Base-by-base conservation (phyloP, 164 flowering plant genomes). In the Cinnamomum micranthum region DNA sequence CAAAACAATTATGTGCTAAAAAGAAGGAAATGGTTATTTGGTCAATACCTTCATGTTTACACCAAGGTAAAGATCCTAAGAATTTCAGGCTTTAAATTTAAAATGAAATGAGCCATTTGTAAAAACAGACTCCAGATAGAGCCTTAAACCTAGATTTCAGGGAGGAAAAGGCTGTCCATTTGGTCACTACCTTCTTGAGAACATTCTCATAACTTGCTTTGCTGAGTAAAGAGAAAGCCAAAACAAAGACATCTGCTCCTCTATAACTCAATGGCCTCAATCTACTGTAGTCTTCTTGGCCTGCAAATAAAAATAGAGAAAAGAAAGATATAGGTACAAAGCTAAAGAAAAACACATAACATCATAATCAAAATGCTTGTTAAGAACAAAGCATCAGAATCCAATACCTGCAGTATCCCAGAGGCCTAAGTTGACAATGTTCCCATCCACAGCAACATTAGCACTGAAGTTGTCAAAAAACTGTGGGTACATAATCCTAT, bases 171-270 rank as follows among this genome's bases (percentile, higher is more conserved):
- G 13, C n/a, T 22, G 69, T 33, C 31, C 12, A 33, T 24, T 62
- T 9, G 33, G 71, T 25, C 3, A 70, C 20, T 83, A 92, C 99
- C 99, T 96, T 96, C 86, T 96, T 96, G 50, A 94, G 94, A 72
- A 96, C 95, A 90, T 96, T 96, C 81, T 96, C 99, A 82, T 94
- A 96, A 85, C 99, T 94, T 60, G 99, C 97, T 78, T 90, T 87
- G 77, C 98, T 94, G 76, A 96, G 90, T 69, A 96, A 86, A 60
- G 98, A 94, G 85, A 96, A 96, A 60, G 99, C 99, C 76, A 96
- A 79, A 51, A 96, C 97, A 84, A 96, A 96, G 27, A 96, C 85
- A 74, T 96, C 99, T 55, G 99, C 98, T 73, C 98, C 97, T 82
- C 99, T 89, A 80, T 96, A 96, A 80, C 99, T 96, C 78, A 96